These are phyloP conservation scores for Candida adriatica DNA, from an alignment of 805 yeast species.

Conservation along the genomic window DNA sequence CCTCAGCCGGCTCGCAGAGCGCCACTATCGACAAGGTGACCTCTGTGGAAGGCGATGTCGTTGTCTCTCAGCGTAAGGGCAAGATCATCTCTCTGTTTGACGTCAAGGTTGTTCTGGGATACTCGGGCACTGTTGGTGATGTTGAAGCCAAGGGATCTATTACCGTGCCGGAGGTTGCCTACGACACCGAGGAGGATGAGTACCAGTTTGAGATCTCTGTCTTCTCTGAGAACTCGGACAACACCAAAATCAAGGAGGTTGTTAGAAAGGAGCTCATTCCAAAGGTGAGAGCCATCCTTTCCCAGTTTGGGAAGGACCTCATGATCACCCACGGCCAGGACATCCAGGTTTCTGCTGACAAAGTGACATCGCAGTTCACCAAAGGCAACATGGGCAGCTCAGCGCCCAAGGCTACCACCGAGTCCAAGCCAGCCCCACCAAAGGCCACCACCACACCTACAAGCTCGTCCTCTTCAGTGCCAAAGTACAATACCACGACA, in stretches of 20 bases:
- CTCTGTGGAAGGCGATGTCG: conserved; percentile 87
- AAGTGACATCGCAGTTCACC: conserved; percentile 52
- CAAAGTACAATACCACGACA: conserved; percentile 75
- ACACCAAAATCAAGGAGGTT: conserved; percentile 41
- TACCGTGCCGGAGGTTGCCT: conserved; percentile 86
- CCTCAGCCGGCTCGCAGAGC: conserved; percentile 21
- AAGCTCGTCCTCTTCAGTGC: conserved; percentile 26
- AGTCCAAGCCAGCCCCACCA: background rate
- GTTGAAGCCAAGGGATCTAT: conserved; percentile 61
- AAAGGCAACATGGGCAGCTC: conserved; percentile 36
- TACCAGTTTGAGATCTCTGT: conserved; percentile 77
- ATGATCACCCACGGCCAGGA: conserved; percentile 73
- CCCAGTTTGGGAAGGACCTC: conserved; percentile 70
- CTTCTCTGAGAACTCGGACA: conserved; percentile 47
- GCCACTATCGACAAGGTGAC: conserved; percentile 31
- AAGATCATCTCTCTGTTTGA: conserved; percentile 91
- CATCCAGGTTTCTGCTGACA: conserved; percentile 73
- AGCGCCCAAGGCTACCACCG: conserved; percentile 1
- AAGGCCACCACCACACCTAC: conserved; percentile 9
- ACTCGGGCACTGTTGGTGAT: conserved; percentile 39
- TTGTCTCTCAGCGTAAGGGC: conserved; percentile 95
- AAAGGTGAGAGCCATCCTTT: conserved; percentile 51
- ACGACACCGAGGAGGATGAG: conserved; percentile 82
- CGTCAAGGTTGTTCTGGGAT: conserved; percentile 56
- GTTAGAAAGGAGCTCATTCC: conserved; percentile 56